These are phyloP conservation scores for Diaporthe sp. DNA, from an alignment of 2,329 filamentous ascomycete species.

Conservation along the genomic window DNA sequence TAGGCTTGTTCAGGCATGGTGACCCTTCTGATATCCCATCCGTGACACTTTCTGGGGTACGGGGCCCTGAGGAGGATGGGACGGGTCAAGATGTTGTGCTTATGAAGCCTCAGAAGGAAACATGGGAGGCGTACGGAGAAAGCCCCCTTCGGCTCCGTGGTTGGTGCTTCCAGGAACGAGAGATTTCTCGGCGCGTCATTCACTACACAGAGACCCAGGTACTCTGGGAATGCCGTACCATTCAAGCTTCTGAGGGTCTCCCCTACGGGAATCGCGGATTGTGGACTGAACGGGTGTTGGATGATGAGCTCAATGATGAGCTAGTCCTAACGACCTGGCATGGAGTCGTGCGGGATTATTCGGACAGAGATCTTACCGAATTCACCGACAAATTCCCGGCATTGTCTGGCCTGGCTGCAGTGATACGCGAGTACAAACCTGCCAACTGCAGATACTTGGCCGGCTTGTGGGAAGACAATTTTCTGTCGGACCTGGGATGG, in stretches of 20 bases:
- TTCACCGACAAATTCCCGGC: background rate
- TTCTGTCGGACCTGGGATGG: background rate
- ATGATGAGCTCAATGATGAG: background rate
- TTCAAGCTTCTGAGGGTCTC: background rate
- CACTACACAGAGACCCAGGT: slow-evolving; percentile 9
- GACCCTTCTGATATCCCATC: background rate
- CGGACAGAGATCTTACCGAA: no score
- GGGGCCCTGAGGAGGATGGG: background rate
- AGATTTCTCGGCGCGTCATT: background rate
- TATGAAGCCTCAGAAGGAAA: background rate
- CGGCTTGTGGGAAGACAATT: background rate
- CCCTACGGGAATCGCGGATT: background rate
- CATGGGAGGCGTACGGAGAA: background rate
- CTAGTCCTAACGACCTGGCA: background rate
- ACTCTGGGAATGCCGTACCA: background rate
- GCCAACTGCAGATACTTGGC: background rate
- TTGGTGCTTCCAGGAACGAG: background rate
- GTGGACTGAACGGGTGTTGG: background rate
- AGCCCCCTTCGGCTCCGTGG: background rate
- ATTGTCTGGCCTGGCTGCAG: background rate
- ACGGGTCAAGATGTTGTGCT: background rate
- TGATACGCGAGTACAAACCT: background rate
- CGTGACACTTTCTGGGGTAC: background rate
- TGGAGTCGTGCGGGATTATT: background rate
- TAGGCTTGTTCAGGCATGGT: background rate